Evolutionary conservation across 2,329 filamentous ascomycete genomes (phyloP).

Genomic region (Coniochaeta prunicola): DNA sequence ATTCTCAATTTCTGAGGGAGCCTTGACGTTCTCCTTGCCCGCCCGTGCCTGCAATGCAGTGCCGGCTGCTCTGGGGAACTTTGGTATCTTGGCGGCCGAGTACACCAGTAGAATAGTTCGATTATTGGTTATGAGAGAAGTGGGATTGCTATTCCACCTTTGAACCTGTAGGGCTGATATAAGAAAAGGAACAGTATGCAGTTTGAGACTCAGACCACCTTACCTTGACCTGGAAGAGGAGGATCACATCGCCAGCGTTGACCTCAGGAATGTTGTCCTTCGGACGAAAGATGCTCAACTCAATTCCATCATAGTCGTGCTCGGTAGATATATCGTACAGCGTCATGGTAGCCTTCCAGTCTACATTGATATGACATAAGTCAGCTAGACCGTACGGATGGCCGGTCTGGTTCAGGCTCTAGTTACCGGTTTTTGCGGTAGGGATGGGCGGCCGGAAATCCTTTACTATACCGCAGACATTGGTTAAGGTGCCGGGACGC

Average conservation of each 20-base stretch:
- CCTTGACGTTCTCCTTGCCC: slow-evolving; percentile 5
- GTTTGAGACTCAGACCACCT: neutral
- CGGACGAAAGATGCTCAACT: slow-evolving; percentile 55
- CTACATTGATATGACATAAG: slow-evolving; percentile 24
- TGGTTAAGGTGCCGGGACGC: slow-evolving; percentile 30
- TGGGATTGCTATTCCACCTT: slow-evolving; percentile 15
- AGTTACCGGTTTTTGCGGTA: slow-evolving; percentile 45
- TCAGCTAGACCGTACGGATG: neutral
- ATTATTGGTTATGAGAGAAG: slow-evolving; percentile 37
- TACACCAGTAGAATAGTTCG: slow-evolving; percentile 39
- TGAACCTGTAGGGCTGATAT: slow-evolving; percentile 30
- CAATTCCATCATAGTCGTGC: slow-evolving; percentile 28
- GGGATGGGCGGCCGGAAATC: slow-evolving; percentile 49
- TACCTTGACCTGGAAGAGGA: slow-evolving; percentile 53
- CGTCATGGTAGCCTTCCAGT: slow-evolving; percentile 53
- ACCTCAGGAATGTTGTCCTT: slow-evolving; percentile 39
- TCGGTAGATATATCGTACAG: slow-evolving; percentile 53
- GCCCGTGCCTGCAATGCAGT: slow-evolving; percentile 18
- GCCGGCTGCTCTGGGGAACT: slow-evolving; percentile 27
- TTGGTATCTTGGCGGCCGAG: slow-evolving; percentile 28
- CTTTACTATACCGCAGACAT: slow-evolving; percentile 63
- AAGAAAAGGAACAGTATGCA: slow-evolving; percentile 7
- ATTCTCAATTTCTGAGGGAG: slow-evolving; percentile 23
- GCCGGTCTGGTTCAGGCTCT: neutral
- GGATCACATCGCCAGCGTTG: slow-evolving; percentile 53